Base-by-base conservation (phyloP, 306 rosid species). In the Vigna angularis region DNA sequence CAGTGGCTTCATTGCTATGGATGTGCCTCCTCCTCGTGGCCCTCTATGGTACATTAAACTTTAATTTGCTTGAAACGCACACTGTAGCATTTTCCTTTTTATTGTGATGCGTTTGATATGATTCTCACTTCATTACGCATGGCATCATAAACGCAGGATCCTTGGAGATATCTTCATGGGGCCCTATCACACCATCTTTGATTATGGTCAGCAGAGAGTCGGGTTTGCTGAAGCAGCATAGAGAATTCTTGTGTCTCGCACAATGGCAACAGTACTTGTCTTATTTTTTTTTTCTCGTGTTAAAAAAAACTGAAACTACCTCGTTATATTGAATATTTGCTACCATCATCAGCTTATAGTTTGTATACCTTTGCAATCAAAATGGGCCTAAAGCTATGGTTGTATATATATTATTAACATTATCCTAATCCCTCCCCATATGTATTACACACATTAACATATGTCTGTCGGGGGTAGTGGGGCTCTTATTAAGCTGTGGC, bases 91-190 rank as follows among this genome's bases (percentile, higher is more conserved):
- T 9, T 38, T 0, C 2, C 61, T 42, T 20, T 63, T 73, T 47
- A 73, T 74, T 73, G 65, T 72, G 62, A 47, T 32, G 74, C 66
- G 40, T 82, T 71, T 73, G 72, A 50, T 82, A 64, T 50, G 70
- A 81, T 59, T 44, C 62, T 81, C 34, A 72, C 78, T 12, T 42
- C 47, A 49, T 68, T 81, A 30, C n/a, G 59, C 40, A 2, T 72
- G 36, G 36, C 63, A 68, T 63, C 52, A 68, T 62, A 8, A 73
- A 82, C 86, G 86, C 85, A 93, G 99, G 98, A 95, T 95, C 83
- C 82, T 95, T 71, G 98, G 98, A 70, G 98, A 94, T 56, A 6
- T 92, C 78, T 94, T 94, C 90, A 88, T 94, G 98, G 97, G 98
- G 11, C 88, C 80, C 28, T 94, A 94, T 85, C 97, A 94, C 77